A percentile compares a stretch with the other conserved stretches of the same genome.
phyloP scores from a whole-genome alignment of 148 eudicot genomes.

The Rhododendron ferrugineum region DNA sequence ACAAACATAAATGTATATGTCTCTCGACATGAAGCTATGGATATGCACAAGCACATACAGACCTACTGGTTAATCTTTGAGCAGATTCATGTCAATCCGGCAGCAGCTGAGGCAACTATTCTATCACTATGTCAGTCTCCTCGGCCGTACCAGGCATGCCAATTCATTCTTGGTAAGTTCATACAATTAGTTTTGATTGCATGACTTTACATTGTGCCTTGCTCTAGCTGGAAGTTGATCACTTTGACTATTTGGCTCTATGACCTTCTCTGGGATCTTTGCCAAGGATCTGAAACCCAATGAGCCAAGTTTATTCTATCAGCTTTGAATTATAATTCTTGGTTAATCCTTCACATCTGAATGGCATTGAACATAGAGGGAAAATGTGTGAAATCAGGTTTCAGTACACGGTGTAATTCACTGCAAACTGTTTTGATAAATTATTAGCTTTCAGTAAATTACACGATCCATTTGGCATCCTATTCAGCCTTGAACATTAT shows the following conservation, averaged over 20 bases:
- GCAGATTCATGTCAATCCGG: constrained; percentile 88
- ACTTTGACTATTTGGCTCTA: neutral
- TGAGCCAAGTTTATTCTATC: neutral
- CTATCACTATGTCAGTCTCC: constrained; percentile 74
- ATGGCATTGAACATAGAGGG: neutral
- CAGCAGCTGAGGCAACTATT: constrained; percentile 85
- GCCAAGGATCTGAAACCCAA: neutral
- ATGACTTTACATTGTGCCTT: neutral
- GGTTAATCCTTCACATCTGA: neutral
- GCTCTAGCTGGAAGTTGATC: constrained; percentile 4
- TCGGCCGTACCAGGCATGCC: constrained; percentile 82
- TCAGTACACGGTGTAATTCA: neutral
- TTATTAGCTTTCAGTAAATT: neutral
- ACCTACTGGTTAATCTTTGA: neutral
- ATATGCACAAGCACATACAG: neutral
- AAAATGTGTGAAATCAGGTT: neutral
- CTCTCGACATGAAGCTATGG: neutral
- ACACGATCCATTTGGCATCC: neutral
- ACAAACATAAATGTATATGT: neutral
- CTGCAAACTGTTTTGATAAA: neutral
- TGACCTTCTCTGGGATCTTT: neutral
- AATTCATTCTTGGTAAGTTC: constrained; percentile 84
- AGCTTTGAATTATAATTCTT: neutral
- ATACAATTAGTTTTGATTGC: neutral
- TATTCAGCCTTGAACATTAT: neutral